Percentiles rank a stretch among this genome's conserved stretches.
phyloP scores from a whole-genome alignment of 192 early-diverging fungal species.

The Paraglomus brasilianum region DNA sequence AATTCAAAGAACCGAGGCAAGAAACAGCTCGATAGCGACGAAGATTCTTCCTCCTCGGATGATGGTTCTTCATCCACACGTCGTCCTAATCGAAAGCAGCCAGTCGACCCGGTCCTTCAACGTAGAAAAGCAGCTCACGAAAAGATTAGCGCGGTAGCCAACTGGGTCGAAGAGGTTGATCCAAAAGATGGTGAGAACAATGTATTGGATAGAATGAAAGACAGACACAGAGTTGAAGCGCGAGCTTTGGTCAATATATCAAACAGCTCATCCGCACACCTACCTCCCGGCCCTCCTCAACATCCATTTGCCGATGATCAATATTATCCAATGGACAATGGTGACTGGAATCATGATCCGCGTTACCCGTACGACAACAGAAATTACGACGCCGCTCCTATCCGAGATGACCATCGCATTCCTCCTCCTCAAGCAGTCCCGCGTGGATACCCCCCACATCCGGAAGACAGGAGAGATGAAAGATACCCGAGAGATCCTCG shows the following conservation, averaged over 20 bases:
- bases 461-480: not conserved
- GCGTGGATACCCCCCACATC: not conserved
- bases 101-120: not conserved
- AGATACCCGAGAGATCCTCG: slow-evolving; percentile 9
- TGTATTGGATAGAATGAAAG: slow-evolving; percentile 28
- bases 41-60: too few species aligned
- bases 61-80: too few species aligned
- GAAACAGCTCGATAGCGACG: too few species aligned
- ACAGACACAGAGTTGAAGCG: slow-evolving; percentile 20
- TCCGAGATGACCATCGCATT: too few species aligned
- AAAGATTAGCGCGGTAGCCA: slow-evolving; percentile 18
- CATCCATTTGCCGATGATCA: slow-evolving; percentile 4
- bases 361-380: not conserved
- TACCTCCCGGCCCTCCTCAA: not conserved
- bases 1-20: too few species aligned
- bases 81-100: not conserved
- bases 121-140: slow-evolving; percentile 7
- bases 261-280: not conserved
- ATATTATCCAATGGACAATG: slow-evolving; percentile 1
- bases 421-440: too few species aligned
- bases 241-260: not conserved
- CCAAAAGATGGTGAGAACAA: slow-evolving; percentile 26
- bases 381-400: too few species aligned
- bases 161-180: slow-evolving; percentile 23
- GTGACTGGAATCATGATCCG: not conserved